These are phyloP conservation scores for Microbotryum intermedium DNA, from an alignment of 1,284 basidiomycete species.

Conservation along the genomic window DNA sequence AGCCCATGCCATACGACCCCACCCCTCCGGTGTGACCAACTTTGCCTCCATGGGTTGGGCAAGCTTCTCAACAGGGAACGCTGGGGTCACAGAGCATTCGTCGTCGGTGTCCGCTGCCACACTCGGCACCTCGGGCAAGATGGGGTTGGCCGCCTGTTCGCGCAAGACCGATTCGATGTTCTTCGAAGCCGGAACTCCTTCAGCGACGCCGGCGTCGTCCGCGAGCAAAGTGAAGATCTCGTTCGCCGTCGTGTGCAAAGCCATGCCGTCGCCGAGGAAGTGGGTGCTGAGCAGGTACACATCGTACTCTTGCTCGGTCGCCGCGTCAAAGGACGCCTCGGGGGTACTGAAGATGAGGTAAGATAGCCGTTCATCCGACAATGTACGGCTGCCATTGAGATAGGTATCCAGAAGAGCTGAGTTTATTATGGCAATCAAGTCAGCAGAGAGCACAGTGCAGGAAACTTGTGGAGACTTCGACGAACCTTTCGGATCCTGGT, in stretches of 20 bases:
- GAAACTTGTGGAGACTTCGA: background rate
- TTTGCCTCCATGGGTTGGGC: constrained; percentile 19
- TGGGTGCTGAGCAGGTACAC: constrained; percentile 60
- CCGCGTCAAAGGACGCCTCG: constrained; percentile 15
- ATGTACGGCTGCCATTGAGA: constrained; percentile 61
- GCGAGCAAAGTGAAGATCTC: constrained; percentile 57
- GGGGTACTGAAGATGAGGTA: constrained; percentile 54
- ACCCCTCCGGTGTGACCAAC: background rate
- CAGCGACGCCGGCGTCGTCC: background rate
- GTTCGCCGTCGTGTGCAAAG: constrained; percentile 62
- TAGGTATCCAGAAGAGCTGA: constrained; percentile 57
- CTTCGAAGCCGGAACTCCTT: background rate
- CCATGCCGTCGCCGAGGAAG: constrained; percentile 69
- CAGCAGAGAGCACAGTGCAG: background rate
- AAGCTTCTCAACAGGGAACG: background rate
- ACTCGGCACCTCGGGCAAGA: background rate
- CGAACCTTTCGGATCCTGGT: background rate
- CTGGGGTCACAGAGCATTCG: background rate
- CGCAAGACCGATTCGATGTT: background rate
- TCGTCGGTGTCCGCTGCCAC: background rate
- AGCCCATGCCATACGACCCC: constrained; percentile 21
- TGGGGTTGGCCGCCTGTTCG: background rate
- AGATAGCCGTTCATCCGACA: constrained; percentile 60
- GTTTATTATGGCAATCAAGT: constrained; percentile 42
- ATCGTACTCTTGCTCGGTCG: constrained; percentile 43